phyloP scores from a whole-genome alignment of 257 asterid species.

The Striga asiatica region DNA sequence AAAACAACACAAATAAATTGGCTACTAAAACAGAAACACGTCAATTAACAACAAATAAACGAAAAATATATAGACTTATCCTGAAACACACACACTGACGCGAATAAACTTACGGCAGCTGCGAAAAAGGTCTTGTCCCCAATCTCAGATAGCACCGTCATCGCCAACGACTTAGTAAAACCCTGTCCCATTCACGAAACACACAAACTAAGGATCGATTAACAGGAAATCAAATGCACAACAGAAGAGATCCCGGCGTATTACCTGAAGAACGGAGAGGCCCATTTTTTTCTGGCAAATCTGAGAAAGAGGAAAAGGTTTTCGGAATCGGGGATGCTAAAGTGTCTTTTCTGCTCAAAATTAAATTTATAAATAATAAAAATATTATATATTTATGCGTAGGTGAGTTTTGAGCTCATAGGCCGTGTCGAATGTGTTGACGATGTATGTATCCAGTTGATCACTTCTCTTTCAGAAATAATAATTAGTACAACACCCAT shows the following conservation, averaged over 20 bases:
- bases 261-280: constrained; percentile 27
- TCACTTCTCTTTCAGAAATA: no score
- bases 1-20: background rate
- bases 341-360: no score
- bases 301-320: no score
- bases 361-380: no score
- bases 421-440: no score
- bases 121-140: constrained; percentile 83
- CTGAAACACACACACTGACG: background rate
- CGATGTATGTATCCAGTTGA: no score
- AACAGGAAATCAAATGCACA: background rate
- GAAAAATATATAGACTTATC: background rate
- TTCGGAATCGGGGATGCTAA: no score
- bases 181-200: constrained; percentile 29
- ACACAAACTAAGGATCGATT: background rate
- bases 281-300: constrained; percentile 18
- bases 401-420: no score
- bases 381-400: no score
- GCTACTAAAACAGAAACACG: background rate
- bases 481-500: no score
- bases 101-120: constrained; percentile 49
- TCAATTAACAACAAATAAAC: background rate
- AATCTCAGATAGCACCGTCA: constrained; percentile 73
- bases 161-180: constrained; percentile 66
- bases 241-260: background rate